phyloP scores from a whole-genome alignment of 345 rosid genomes.

The Eucalyptus microcorys region DNA sequence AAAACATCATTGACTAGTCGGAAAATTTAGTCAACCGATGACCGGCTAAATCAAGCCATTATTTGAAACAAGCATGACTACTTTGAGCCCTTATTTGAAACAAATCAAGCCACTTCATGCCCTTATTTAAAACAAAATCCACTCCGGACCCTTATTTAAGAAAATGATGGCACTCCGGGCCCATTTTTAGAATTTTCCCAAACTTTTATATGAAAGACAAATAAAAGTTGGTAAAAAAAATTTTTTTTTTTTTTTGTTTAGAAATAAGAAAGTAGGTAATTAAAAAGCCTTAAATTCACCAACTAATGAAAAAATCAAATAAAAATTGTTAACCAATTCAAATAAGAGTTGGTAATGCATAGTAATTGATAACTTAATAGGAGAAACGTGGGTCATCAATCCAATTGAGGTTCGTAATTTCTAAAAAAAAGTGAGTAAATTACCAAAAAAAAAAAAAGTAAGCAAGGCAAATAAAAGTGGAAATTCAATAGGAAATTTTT shows the following conservation, averaged over 20 bases:
- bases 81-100: too few species aligned
- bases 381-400: background rate
- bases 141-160: accelerated
- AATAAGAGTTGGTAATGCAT: background rate
- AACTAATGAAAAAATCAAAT: background rate
- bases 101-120: accelerated
- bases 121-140: too few species aligned
- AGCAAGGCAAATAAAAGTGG: background rate
- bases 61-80: too few species aligned
- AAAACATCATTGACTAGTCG: accelerated
- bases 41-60: too few species aligned
- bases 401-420: background rate
- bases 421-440: background rate
- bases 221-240: background rate
- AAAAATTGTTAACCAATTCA: background rate
- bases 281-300: background rate
- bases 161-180: accelerated
- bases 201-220: too few species aligned
- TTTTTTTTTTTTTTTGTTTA: background rate
- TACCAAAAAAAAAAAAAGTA: background rate
- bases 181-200: too few species aligned
- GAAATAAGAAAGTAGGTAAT: background rate
- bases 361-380: background rate
- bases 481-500: background rate
- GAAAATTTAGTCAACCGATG: too few species aligned